These are phyloP conservation scores for Chaetomium strumarium DNA, from an alignment of 2,329 filamentous ascomycete species.

Conservation along the genomic window DNA sequence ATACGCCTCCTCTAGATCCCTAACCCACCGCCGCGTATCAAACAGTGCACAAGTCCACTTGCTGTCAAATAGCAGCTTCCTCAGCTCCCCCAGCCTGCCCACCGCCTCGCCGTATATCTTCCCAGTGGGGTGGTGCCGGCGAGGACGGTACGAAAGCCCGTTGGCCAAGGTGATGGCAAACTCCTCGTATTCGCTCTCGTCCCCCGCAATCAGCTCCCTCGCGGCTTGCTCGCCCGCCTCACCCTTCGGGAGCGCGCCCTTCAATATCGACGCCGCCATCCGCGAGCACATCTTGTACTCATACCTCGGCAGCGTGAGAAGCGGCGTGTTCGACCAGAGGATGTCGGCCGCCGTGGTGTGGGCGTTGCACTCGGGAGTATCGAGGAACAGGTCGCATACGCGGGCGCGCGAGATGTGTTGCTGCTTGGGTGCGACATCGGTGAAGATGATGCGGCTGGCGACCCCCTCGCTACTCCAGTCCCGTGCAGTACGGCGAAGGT, in stretches of 20 bases:
- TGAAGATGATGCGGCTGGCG: conserved; percentile 83
- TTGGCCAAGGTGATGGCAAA: conserved; percentile 63
- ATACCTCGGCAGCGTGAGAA: conserved; percentile 86
- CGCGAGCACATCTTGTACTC: conserved; percentile 98
- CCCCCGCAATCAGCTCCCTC: conserved; percentile 67
- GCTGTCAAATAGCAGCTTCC: conserved; percentile 74
- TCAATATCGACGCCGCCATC: conserved; percentile 93
- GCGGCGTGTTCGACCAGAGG: conserved; percentile 89
- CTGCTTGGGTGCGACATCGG: conserved; percentile 91
- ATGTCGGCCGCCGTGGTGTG: conserved; percentile 97
- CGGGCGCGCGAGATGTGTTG: conserved; percentile 88
- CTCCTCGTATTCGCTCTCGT: conserved; percentile 79
- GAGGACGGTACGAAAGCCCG: conserved; percentile 53
- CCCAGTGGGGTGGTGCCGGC: neutral
- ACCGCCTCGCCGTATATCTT: conserved; percentile 42
- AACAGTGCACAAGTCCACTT: conserved; percentile 86
- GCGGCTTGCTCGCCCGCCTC: conserved; percentile 62
- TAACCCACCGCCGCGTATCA: conserved; percentile 85
- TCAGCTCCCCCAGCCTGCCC: conserved; percentile 72
- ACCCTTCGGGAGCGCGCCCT: conserved; percentile 73
- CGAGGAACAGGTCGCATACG: conserved; percentile 89
- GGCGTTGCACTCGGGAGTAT: conserved; percentile 96
- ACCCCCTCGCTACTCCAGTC: conserved; percentile 82
- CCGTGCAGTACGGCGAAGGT: conserved; percentile 72
- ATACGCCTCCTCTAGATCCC: conserved; percentile 83